A percentile compares a stretch with the other conserved stretches of the same genome.
These are phyloP conservation scores for Bryopsis sp. DNA, from an alignment of 139 green algal species.

Conservation along the genomic window DNA sequence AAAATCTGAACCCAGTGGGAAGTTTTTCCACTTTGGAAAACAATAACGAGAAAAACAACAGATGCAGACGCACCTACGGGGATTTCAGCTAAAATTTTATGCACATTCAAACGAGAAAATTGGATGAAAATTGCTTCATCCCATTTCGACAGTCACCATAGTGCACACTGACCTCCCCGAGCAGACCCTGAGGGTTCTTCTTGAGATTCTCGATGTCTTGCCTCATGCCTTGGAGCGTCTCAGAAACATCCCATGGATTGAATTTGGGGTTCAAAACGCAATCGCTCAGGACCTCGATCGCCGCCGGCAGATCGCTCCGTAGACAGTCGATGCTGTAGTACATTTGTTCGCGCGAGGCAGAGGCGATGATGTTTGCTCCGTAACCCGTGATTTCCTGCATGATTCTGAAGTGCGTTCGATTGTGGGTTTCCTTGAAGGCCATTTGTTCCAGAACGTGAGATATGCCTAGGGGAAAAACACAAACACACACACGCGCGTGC, in stretches of 20 bases:
- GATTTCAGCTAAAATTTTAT: no score
- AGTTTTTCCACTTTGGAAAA: no score
- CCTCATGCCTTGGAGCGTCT: slow-evolving; percentile 25
- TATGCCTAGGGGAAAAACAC: no score
- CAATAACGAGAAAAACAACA: no score
- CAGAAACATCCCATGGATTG: slow-evolving; percentile 55
- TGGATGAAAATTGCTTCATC: no score
- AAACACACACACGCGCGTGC: no score
- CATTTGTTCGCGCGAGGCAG: slow-evolving; percentile 40
- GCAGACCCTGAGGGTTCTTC: not conserved
- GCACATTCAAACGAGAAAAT: no score
- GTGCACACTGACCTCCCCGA: no score
- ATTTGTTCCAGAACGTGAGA: slow-evolving; percentile 10
- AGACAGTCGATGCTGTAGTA: slow-evolving; percentile 84
- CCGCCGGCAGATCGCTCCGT: slow-evolving; percentile 60
- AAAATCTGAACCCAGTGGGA: no score
- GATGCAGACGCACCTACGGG: no score
- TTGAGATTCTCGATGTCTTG: not conserved
- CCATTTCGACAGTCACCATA: no score
- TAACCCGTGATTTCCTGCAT: slow-evolving; percentile 7
- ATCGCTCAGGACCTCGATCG: slow-evolving; percentile 86
- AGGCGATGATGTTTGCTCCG: not conserved
- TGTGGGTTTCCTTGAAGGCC: not conserved
- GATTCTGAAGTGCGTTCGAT: slow-evolving; percentile 15
- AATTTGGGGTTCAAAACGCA: slow-evolving; percentile 81